These are phyloP conservation scores for Salix suchowensis DNA, from an alignment of 345 rosid genomes.

Conservation along the genomic window DNA sequence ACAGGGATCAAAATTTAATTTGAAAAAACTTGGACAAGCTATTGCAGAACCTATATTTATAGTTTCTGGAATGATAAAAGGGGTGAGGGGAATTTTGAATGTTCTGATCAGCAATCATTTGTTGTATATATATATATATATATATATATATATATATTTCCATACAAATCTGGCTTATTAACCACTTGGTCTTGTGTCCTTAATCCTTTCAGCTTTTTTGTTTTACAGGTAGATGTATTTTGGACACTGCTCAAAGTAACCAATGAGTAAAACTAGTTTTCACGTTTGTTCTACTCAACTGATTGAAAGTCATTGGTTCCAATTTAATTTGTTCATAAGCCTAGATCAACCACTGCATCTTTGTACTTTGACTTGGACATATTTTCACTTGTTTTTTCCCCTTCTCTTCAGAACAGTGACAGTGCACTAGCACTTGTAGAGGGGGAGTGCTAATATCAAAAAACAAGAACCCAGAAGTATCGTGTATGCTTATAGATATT, in stretches of 20 bases:
- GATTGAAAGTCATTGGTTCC: constrained; percentile 4
- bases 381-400: background rate
- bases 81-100: background rate
- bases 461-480: no score
- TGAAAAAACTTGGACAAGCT: background rate
- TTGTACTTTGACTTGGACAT: background rate
- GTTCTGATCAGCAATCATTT: background rate
- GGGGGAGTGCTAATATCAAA: background rate
- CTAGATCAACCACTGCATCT: background rate
- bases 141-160: background rate
- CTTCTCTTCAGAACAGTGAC: background rate
- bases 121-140: background rate
- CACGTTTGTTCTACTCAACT: background rate
- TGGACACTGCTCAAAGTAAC: background rate
- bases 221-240: constrained; percentile 19
- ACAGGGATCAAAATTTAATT: background rate
- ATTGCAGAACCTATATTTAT: background rate
- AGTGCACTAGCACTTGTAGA: background rate
- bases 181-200: background rate
- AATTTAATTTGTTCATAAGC: background rate
- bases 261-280: background rate
- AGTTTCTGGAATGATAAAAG: background rate
- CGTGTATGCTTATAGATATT: background rate
- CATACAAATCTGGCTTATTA: background rate
- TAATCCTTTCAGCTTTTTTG: background rate